Evolutionary conservation across 2,329 filamentous ascomycete species (phyloP).

Genomic region (Atkinsonella hypoxylon): DNA sequence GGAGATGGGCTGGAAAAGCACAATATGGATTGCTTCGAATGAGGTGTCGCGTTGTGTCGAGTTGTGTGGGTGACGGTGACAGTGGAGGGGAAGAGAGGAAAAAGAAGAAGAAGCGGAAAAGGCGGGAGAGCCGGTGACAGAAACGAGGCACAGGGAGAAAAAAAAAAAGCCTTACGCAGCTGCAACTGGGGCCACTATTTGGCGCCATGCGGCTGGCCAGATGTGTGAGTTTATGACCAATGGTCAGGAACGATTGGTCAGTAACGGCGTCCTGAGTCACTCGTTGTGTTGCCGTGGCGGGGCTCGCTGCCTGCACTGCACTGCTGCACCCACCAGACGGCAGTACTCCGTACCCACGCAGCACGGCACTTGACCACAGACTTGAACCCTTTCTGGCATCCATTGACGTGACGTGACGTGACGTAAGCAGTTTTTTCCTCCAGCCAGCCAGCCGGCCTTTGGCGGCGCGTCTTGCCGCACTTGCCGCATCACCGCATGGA

Average conservation of each 20-base stretch:
- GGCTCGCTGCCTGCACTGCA: too few species aligned
- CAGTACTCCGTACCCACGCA: too few species aligned
- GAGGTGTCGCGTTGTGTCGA: neutral
- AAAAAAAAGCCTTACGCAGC: neutral
- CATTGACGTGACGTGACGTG: too few species aligned
- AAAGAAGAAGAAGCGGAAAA: constrained; percentile 8
- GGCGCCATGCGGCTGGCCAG: neutral
- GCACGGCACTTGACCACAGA: too few species aligned
- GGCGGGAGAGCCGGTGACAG: neutral
- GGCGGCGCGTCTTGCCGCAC: too few species aligned
- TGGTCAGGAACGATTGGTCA: neutral
- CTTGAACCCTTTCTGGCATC: too few species aligned
- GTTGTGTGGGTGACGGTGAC: constrained; percentile 5
- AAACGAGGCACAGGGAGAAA: neutral
- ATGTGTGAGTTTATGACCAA: neutral
- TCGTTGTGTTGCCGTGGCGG: neutral
- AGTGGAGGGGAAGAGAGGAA: constrained; percentile 6
- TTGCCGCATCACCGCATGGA: too few species aligned
- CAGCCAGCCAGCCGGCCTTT: too few species aligned
- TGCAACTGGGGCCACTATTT: neutral
- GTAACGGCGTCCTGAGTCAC: neutral
- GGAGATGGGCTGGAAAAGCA: neutral
- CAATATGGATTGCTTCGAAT: neutral
- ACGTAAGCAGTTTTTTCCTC: too few species aligned
- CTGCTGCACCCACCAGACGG: too few species aligned